Conservation (phyloP, 768 basidiomycete genomes). For the Kwoniella dendrophila region DNA sequence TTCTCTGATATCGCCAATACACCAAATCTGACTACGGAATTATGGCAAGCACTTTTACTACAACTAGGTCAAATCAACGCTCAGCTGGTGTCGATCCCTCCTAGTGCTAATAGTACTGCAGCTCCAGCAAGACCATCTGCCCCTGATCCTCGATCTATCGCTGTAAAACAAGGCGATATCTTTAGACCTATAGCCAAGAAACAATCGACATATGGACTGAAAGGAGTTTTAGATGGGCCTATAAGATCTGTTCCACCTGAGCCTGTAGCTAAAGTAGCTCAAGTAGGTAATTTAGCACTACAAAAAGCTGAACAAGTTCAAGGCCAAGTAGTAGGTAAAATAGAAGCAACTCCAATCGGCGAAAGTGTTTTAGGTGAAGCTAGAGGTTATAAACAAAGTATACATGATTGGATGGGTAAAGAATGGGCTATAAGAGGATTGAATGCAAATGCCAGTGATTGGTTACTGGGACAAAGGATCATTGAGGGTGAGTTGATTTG, state of each 20-base stretch:
- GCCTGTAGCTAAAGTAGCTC: constrained; percentile 27
- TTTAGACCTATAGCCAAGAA: constrained; percentile 36
- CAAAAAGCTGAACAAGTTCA: constrained; percentile 28
- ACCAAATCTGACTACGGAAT: constrained; percentile 29
- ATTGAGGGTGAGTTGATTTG: constrained; percentile 38
- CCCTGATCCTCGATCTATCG: constrained; percentile 34
- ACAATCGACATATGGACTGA: constrained; percentile 25
- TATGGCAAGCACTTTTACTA: constrained; percentile 44
- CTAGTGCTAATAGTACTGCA: background rate
- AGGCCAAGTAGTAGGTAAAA: constrained; percentile 27
- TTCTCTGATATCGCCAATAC: constrained; percentile 39
- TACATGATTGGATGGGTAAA: constrained; percentile 34
- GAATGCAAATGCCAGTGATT: constrained; percentile 3
- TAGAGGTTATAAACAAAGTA: constrained; percentile 18
- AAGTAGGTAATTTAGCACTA: constrained; percentile 10
- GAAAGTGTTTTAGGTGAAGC: constrained; percentile 28
- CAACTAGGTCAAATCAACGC: constrained; percentile 34
- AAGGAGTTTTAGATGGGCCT: constrained; percentile 37
- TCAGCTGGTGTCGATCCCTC: constrained; percentile 14
- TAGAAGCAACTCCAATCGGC: constrained; percentile 30
- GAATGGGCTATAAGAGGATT: constrained; percentile 39
- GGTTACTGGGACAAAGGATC: constrained; percentile 20
- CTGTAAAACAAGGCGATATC: constrained; percentile 44
- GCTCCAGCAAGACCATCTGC: constrained; percentile 9
- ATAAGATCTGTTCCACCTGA: constrained; percentile 23